Evolutionary conservation across 1,284 basidiomycete species (phyloP).

Genomic region (Cerioporus squamosus): DNA sequence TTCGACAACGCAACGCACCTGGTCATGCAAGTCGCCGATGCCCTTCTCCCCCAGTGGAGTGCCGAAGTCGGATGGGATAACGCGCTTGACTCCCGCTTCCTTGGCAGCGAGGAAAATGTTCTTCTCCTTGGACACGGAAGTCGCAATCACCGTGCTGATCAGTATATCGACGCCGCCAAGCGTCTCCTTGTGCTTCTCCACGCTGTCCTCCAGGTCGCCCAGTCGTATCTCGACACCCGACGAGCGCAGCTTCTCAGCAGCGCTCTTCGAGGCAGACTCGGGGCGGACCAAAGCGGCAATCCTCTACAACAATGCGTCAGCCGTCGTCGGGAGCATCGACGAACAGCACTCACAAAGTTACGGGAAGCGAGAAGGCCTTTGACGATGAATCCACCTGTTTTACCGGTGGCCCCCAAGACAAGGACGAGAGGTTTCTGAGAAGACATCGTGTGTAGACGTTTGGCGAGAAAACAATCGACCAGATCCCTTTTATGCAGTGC

Average conservation of each 20-base stretch:
- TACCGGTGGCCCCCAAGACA: constrained; percentile 27
- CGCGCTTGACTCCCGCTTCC: constrained; percentile 17
- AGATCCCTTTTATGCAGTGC: no score
- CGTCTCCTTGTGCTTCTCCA: constrained; percentile 10
- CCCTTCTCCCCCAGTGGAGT: constrained; percentile 14
- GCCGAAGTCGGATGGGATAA: constrained; percentile 20
- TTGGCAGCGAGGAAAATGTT: constrained; percentile 22
- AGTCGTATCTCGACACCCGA: constrained; percentile 19
- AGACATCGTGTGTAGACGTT: background rate
- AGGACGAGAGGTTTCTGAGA: constrained; percentile 22
- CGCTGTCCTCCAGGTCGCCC: constrained; percentile 14
- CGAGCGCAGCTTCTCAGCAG: constrained; percentile 5
- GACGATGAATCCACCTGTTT: constrained; percentile 21
- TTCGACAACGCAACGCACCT: background rate
- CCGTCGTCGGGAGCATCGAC: background rate
- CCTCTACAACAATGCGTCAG: constrained; percentile 1
- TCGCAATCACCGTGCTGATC: constrained; percentile 13
- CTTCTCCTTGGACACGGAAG: constrained; percentile 14
- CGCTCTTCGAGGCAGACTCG: constrained; percentile 13
- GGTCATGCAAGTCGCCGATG: constrained; percentile 10
- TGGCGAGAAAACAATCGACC: no score
- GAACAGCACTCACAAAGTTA: constrained; percentile 10
- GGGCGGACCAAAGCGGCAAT: constrained; percentile 17
- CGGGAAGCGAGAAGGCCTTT: constrained; percentile 18
- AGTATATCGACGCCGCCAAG: constrained; percentile 21